These are phyloP conservation scores for Globisporangium cystogenes DNA, from an alignment of 352 stramenopile genomes.

Conservation along the genomic window DNA sequence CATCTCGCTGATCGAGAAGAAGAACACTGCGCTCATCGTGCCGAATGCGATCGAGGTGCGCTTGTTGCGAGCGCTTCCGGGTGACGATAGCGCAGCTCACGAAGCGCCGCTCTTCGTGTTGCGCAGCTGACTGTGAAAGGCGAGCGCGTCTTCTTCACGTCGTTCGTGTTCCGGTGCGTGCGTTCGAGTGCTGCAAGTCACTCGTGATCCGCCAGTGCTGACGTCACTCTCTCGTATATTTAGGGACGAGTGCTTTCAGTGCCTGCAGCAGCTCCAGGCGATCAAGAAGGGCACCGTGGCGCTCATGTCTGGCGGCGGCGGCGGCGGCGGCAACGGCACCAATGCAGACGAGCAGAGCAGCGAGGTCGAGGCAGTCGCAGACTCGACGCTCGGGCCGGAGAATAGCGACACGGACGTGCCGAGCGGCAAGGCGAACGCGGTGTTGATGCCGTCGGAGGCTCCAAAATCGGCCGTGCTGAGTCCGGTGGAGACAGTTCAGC, in stretches of 20 bases:
- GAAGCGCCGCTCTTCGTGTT: background rate
- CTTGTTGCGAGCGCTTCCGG: background rate
- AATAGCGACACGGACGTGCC: background rate
- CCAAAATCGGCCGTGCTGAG: constrained; percentile 2
- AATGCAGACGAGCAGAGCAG: background rate
- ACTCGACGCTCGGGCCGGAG: background rate
- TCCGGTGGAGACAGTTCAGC: background rate
- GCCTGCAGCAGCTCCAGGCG: constrained; percentile 63
- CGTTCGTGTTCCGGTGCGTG: constrained; percentile 75
- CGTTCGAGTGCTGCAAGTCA: background rate
- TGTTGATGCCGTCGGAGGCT: constrained; percentile 12
- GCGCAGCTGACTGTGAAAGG: constrained; percentile 54
- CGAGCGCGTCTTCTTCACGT: constrained; percentile 77
- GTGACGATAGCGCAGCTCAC: background rate
- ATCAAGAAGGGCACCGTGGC: constrained; percentile 72
- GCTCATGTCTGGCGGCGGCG: constrained; percentile 25
- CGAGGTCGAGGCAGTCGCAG: background rate
- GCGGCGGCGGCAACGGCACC: constrained; percentile 6
- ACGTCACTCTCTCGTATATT: constrained; percentile 1
- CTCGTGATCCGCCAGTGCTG: constrained; percentile 1
- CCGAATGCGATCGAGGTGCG: constrained; percentile 81
- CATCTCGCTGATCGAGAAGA: constrained; percentile 73
- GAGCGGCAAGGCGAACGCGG: constrained; percentile 15
- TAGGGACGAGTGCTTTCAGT: constrained; percentile 83
- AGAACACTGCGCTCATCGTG: constrained; percentile 81